Evolutionary conservation across 2,329 filamentous ascomycete genomes (phyloP), one percentile per base, ranked within the genome.

Genomic region (Fusarium palustre): DNA sequence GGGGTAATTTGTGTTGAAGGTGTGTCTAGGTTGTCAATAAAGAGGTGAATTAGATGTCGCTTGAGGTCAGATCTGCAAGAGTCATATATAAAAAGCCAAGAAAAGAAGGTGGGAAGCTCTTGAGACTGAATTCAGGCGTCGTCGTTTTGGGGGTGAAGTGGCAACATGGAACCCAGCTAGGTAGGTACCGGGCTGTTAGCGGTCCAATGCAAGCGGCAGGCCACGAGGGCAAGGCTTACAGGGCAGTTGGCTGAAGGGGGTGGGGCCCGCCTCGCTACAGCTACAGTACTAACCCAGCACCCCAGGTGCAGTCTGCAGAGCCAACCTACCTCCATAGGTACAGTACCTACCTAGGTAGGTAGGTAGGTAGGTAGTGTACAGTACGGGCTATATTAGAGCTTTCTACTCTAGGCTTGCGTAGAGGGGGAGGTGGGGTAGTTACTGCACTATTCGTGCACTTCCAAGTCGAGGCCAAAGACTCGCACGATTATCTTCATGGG

Each of bases 211-310:
- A 34, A 41, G 65, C 53, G 34, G 63, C 47, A 49, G 66, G 41
- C 66, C 66, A 70, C 66, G 66, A 70, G 66, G 66, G 66, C 62
- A 59, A 70, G 57, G 45, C 45, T 49, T 46, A 62, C 54, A 70
- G 62, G 57, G 57, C 42, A 52, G 62, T 67, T 69, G 31, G 47
- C 30, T 25, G 31, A 6, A 2, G 15, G 31, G 13, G 31, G 33
- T 52, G 61, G 66, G 66, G 52, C 33, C 48, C 24, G 34, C 48
- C 31, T 49, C 31, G 47, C 47, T 49, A 49, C 47, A 49, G 46
- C 46, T 25, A 25, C 25, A n/a, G n/a, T n/a, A n/a, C n/a, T n/a
- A n/a, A n/a, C n/a, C n/a, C n/a, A n/a, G n/a, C 10, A 28, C 10
- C 28, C 28, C 28, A 28, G 28, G 28, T 45, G 24, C 20, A 43